phyloP scores from a whole-genome alignment of 1,284 basidiomycete genomes.

The Ustilago shanxiensis region DNA sequence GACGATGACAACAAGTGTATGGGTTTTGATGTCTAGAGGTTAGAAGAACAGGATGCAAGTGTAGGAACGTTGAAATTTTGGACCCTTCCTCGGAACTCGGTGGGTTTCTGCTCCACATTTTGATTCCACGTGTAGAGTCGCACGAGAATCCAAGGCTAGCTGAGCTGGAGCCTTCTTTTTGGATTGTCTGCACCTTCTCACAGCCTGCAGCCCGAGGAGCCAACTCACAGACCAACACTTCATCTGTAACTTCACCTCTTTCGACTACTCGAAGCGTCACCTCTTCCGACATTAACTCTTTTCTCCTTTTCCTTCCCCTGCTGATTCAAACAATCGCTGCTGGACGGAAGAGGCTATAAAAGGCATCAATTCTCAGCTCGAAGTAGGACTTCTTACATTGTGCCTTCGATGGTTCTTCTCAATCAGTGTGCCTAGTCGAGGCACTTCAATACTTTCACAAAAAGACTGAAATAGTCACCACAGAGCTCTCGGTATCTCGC shows the following conservation, averaged over 20 bases:
- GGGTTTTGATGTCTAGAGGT: not conserved
- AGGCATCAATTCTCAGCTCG: not conserved
- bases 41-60: not conserved
- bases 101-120: conserved; percentile 23
- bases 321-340: not conserved
- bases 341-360: not conserved
- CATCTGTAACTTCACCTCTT: not conserved
- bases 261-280: not conserved
- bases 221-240: conserved; percentile 31
- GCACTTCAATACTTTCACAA: not conserved
- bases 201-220: conserved; percentile 1
- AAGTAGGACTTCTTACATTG: not conserved
- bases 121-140: conserved; percentile 18
- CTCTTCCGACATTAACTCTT: not conserved
- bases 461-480: not conserved
- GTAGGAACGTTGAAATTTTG: conserved; percentile 13
- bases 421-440: conserved; percentile 14
- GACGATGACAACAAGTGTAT: not conserved
- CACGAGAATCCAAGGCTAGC: conserved; percentile 26
- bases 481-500: not conserved
- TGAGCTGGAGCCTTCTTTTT: conserved; percentile 34
- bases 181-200: no score
- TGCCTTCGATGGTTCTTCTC: conserved; percentile 18
- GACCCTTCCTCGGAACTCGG: conserved; percentile 27
- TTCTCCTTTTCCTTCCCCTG: not conserved